Base-by-base conservation (phyloP, 1,284 basidiomycete genomes). In the Ceratobasidium sp. region DNA sequence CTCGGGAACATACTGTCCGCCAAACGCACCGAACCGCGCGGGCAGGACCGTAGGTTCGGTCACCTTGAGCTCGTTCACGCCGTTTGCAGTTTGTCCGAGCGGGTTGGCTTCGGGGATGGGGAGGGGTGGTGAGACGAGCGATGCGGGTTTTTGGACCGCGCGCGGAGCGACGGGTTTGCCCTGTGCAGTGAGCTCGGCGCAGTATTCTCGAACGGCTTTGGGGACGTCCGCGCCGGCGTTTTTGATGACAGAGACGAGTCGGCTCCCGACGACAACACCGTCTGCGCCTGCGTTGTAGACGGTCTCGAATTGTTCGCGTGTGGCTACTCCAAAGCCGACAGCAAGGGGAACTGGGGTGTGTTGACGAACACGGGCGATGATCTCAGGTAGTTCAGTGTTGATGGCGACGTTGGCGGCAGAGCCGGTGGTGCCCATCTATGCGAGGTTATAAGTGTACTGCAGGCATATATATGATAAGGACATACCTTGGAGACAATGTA, bases 1-100 rank as follows among this genome's bases (percentile, higher is more conserved):
- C 86, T 99, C 98, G 1, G 98, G 96, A 4, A 99, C 97, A 86
- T 97, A 99, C 83, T 98, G 97, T 0, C 98, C 98, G 49, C 98
- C 98, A 83, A 98, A 99, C 79, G 96, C 88, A 71, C 98, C 98
- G 82, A 99, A 99, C 67, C 97, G 91, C 7, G 91, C 89, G 4
- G 97, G 95, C 0, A 97, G 87, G 18, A 89, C 87, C 67, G 86
- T 86, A 18, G 85, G 81, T 60, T 88, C 86, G 83, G 51, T 81
- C 82, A 77, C 84, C 80, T 69, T 85, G 82, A 79, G 79, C 39
- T 82, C 85, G 40, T 80, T 71, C 18, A 80, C 69, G 13, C 60
- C 67, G 42, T 67, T 49, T 44, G 23, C 66, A 9, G 39, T 33
- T 49, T 49, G 46, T 55, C 66, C 66, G 10, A 77, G 78, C 9